phyloP scores from a whole-genome alignment of 805 yeast genomes.

The Sporopachydermia lactativora region DNA sequence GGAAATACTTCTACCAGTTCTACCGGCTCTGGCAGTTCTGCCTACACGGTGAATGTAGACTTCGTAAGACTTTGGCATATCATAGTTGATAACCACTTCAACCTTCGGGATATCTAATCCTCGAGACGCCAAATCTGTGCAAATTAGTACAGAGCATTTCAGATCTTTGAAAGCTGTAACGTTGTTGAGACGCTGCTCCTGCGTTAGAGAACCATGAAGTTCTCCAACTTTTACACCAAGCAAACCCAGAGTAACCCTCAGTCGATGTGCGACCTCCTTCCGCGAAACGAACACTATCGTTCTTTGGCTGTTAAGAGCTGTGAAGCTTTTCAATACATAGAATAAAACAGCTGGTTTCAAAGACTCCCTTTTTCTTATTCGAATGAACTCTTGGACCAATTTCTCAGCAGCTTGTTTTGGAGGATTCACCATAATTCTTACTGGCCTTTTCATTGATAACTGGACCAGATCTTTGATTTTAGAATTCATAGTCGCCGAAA shows the following conservation, averaged over 20 bases:
- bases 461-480: slow-evolving; percentile 79
- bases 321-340: slow-evolving; percentile 53
- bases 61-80: slow-evolving; percentile 89
- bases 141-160: slow-evolving; percentile 73
- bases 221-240: slow-evolving; percentile 68
- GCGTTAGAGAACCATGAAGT: slow-evolving; percentile 70
- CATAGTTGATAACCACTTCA: slow-evolving; percentile 86
- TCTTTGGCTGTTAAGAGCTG: slow-evolving; percentile 49
- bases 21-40: slow-evolving; percentile 98
- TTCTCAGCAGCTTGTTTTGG: slow-evolving; percentile 92
- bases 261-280: slow-evolving; percentile 79
- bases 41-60: slow-evolving; percentile 95
- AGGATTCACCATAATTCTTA: slow-evolving; percentile 89
- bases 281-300: slow-evolving; percentile 85
- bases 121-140: slow-evolving; percentile 98
- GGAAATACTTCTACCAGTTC: slow-evolving; percentile 86
- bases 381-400: slow-evolving; percentile 83
- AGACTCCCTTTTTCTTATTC: slow-evolving; percentile 81
- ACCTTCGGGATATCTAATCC: slow-evolving; percentile 98
- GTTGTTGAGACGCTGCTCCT: slow-evolving; percentile 84
- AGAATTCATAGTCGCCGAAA: slow-evolving; percentile 97
- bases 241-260: slow-evolving; percentile 63
- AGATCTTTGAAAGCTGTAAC: slow-evolving; percentile 73
- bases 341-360: slow-evolving; percentile 74
- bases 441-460: slow-evolving; percentile 80